A percentile compares a stretch with the other conserved stretches of the same genome.
Evolutionary conservation across 768 basidiomycete species (phyloP).

Genomic region (Lactarius evosmus): DNA sequence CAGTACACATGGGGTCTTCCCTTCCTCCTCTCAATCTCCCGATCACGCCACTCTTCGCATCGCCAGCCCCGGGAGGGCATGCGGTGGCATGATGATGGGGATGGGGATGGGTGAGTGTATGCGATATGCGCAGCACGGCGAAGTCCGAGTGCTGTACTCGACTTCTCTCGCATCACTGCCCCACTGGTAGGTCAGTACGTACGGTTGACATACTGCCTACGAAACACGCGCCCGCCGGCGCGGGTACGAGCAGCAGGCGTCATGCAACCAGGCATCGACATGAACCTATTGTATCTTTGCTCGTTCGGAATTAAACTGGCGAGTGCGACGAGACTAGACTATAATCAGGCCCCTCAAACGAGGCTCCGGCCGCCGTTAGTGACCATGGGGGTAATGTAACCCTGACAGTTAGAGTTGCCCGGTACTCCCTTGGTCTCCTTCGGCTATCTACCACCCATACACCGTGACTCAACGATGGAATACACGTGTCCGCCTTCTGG

Average conservation of each 20-base stretch:
- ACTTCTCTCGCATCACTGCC: neutral
- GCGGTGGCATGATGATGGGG: neutral
- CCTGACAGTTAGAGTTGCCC: too few species aligned
- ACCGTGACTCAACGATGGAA: neutral
- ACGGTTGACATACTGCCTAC: neutral
- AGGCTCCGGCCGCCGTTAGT: neutral
- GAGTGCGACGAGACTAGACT: neutral
- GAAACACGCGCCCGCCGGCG: neutral
- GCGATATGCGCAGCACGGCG: neutral
- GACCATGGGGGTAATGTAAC: too few species aligned
- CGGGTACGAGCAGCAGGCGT: too few species aligned
- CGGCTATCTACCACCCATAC: neutral
- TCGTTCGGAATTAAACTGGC: neutral
- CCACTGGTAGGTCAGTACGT: neutral
- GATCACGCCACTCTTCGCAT: constrained; percentile 14
- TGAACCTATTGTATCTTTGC: neutral
- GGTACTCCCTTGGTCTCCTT: neutral
- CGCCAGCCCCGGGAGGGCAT: constrained; percentile 2
- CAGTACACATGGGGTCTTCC: neutral
- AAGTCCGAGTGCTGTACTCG: neutral
- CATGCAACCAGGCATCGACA: neutral
- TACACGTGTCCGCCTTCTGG: constrained; percentile 10
- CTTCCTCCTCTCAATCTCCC: neutral
- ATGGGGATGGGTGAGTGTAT: too few species aligned
- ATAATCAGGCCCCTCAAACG: neutral